Base-by-base conservation (phyloP, 2,329 filamentous ascomycete species). In the Talaromyces rugulosus region DNA sequence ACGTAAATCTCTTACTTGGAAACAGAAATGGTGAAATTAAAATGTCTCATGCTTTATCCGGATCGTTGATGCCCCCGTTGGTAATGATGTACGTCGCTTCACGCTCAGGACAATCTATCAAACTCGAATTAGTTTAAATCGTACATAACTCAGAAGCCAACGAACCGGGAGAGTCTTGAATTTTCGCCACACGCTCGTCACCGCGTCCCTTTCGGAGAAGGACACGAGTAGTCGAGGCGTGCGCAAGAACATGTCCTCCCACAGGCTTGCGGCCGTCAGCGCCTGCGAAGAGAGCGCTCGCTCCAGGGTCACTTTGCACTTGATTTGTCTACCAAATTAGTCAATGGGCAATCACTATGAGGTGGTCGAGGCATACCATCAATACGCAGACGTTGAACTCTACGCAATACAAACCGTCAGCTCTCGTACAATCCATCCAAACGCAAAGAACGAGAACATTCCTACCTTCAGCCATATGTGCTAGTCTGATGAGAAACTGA, bases 41-140 rank as follows among this genome's bases (percentile, higher is more conserved):
- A 40, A n/a, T 40, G 5, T 40, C 36, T 60, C 40, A 87, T 36
- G 80, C 77, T 72, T 88, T 88, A 66, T 89, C 87, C 1, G 86
- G 83, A 70, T 89, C 87, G 62, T 83, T 87, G 74, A 89, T 89
- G 36, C 87, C 87, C 34, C 87, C 87, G 64, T 83, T 87, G 31
- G 86, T 89, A 67, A 90, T 90, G 65, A 89, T 81, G 72, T 90
- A 90, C 1, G 84, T 89, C 30, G 87, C 87, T 73, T 90, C 87
- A 56, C 82, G 82, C 71, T 90, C 87, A 5, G 87, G 86, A 68
- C 87, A 89, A 68, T 89, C 87, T 86, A 64, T 64, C 12, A 68
- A 23, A 66, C 62, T n/a, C 31, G 53, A 63, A 51, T 50, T 56
- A 59, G 11, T 27, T 31, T 27, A 28, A 3, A 56, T 14, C 56